Evolutionary conservation across 2,329 filamentous ascomycete species (phyloP).

Genomic region (Fusarium fujikuroi): DNA sequence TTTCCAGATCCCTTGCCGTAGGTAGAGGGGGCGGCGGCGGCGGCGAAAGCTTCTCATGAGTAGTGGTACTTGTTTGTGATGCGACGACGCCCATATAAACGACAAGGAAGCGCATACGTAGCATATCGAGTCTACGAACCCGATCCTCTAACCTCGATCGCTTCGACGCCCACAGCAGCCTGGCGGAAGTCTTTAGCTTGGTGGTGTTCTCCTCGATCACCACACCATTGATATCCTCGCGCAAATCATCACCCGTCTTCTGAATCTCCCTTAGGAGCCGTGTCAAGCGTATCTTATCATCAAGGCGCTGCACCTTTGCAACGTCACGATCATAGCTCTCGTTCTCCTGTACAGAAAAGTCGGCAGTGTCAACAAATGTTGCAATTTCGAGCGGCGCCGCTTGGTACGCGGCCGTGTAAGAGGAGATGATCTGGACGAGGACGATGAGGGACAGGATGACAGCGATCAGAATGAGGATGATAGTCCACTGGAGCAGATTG

Average conservation of each 20-base stretch:
- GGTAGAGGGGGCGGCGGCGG: conserved; percentile 42
- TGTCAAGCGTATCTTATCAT: conserved; percentile 70
- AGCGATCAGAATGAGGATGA: conserved; percentile 68
- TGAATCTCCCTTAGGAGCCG: conserved; percentile 71
- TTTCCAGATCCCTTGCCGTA: conserved; percentile 51
- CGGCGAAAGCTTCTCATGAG: conserved; percentile 48
- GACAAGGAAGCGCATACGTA: conserved; percentile 73
- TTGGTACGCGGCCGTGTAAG: conserved; percentile 66
- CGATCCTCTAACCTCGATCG: conserved; percentile 66
- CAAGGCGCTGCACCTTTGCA: conserved; percentile 65
- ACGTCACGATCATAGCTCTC: conserved; percentile 72
- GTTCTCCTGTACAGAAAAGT: conserved; percentile 72
- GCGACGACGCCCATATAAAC: conserved; percentile 70
- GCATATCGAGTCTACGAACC: conserved; percentile 67
- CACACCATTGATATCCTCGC: conserved; percentile 67
- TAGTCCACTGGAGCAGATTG: conserved; percentile 65
- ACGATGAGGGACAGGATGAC: conserved; percentile 66
- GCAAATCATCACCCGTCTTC: conserved; percentile 67
- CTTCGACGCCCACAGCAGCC: conserved; percentile 68
- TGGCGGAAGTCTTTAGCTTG: conserved; percentile 59
- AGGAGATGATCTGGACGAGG: conserved; percentile 61
- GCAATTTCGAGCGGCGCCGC: conserved; percentile 67
- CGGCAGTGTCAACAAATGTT: conserved; percentile 68
- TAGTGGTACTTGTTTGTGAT: conserved; percentile 42
- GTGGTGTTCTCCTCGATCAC: conserved; percentile 58